Conservation (phyloP, 257 asterid species). For the Solanum sitiens region DNA sequence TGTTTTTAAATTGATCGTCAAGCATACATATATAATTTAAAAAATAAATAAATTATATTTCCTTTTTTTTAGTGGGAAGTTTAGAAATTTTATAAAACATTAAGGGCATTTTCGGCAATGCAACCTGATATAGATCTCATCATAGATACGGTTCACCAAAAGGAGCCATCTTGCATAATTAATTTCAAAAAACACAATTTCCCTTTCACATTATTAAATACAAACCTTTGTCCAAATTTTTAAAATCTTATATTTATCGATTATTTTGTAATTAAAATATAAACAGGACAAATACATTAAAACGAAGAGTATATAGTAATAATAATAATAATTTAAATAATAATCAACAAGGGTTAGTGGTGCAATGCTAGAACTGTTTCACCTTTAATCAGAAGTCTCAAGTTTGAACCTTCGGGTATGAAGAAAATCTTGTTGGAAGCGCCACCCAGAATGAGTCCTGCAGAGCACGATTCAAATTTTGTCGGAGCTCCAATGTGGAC, state of each 20-base stretch:
- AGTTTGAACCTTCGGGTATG: rapidly evolving
- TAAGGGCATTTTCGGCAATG: neutral
- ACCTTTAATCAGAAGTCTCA: rapidly evolving
- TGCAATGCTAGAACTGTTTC: rapidly evolving
- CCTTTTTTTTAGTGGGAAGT: neutral
- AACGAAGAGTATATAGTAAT: no score
- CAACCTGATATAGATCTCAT: neutral
- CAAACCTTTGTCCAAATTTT: neutral
- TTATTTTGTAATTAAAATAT: no score
- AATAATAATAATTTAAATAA: no score
- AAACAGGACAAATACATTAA: no score
- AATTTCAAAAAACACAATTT: neutral
- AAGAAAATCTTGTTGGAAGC: rapidly evolving
- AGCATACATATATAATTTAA: neutral
- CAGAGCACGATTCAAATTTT: rapidly evolving
- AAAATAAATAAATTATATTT: no score
- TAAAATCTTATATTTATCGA: neutral
- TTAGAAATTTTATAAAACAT: neutral
- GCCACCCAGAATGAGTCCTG: rapidly evolving
- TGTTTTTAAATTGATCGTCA: neutral
- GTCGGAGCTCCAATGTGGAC: rapidly evolving
- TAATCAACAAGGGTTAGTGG: no score
- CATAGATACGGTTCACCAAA: neutral
- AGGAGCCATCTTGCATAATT: neutral
- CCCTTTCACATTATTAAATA: neutral